Base-by-base conservation (phyloP, 176 grass and related monocot species). In the Luzula sylvatica region DNA sequence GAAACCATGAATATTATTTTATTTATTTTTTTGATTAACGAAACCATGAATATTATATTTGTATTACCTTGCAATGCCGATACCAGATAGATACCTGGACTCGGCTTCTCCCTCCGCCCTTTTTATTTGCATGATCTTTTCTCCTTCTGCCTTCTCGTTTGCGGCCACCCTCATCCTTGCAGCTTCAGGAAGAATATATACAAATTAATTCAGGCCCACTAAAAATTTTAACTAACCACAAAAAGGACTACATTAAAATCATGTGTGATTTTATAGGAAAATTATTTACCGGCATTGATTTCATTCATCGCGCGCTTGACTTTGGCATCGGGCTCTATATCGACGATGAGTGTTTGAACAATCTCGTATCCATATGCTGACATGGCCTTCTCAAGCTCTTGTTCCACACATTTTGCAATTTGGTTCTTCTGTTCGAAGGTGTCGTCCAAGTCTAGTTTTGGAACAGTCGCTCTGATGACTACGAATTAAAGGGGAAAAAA, bases 51-150 rank as follows among this genome's bases (percentile, higher is more conserved):
- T 35, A 35, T 35, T 35, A 35, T 35, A 35, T 35, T 35, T 35
- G 30, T 35, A 35, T 35, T 35, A 35, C 30, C 30, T 42, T 0
- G 72, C 72, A 50, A 75, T 58, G 42, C 64, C 72, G 14, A 75
- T 28, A 1, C 72, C 54, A 5, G 72, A 29, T 5, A 75, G 43
- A 47, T 75, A 68, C 53, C 59, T 75, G 2, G 72, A 52, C 59
- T 75, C 72, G 6, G 72, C 64, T 0, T 75, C 72, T 59, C 72
- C 72, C 26, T 75, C 72, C 11, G 72, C 72, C 9, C 72, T 27
- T 53, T 75, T 75, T 43, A 86, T 86, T 68, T 94, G 88, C 28
- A 94, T 71, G 4, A 87, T 87, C 76, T 94, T 94, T 56, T 83
- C 83, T 1, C 82, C 83, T 62, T 94, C 88, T 0, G 83, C 83